Evolutionary conservation across 2,329 filamentous ascomycete species (phyloP), one percentile per base, ranked within the genome.

Genomic region (Eutypella sp.): DNA sequence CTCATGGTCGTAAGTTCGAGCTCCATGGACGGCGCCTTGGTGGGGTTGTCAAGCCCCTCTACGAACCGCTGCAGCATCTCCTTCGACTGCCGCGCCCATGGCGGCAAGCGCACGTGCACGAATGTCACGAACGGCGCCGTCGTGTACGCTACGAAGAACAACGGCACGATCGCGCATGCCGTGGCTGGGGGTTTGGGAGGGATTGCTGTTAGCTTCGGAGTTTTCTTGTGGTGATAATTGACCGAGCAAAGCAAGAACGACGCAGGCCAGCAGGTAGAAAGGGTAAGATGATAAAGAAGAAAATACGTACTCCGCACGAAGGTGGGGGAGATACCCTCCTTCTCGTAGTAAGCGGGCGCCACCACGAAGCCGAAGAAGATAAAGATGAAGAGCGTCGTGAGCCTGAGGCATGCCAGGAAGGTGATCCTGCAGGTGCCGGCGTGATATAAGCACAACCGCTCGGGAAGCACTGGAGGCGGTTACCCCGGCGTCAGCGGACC

Each of bases 61-160:
- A 77, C 66, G 59, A 78, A 84, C 45, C 74, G 72, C 47, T 74
- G 66, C 19, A 86, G 68, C 41, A 74, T 65, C 23, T 75, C 67
- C 27, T 75, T 76, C 1, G 83, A 85, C 33, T 72, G 65, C 38
- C 85, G 79, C 15, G 85, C 86, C 53, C 76, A 78, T 1, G 71
- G 62, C 0, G 89, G 89, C 2, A 91, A 72, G 19, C 78, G 76
- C 41, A 93, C 68, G 63, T 87, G 81, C 48, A 93, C 74, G 58
- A 83, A 82, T 34, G 82, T 81, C 7, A 92, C 86, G 58, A 86
- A 87, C 3, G 88, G 85, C 1, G 79, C 73, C 2, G 84, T 81
- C 40, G 77, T 76, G 62, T 82, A 85, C 29, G 76, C 71, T 19
- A 89, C 73, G 57, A 83, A 79, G 29, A 80, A 47, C 56, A 89